phyloP scores from a whole-genome alignment of 1,284 basidiomycete species.

The Pyrrhoderma noxium region DNA sequence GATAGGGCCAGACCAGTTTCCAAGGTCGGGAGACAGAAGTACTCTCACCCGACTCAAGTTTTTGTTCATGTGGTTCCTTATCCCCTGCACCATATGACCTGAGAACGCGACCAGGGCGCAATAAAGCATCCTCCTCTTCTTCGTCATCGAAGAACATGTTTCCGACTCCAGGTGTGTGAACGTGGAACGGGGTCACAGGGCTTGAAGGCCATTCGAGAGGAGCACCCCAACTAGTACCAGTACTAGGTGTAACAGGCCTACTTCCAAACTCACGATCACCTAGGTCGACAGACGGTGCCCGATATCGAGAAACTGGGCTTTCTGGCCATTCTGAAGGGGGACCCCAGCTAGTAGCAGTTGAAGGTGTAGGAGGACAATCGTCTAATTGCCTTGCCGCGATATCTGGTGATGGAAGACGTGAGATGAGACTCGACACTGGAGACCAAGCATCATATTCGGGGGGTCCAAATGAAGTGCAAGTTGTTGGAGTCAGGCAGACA shows the following conservation, averaged over 20 bases:
- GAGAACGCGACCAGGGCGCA: constrained; percentile 23
- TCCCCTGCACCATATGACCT: constrained; percentile 18
- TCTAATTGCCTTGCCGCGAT: constrained; percentile 42
- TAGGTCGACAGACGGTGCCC: constrained; percentile 21
- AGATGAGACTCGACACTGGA: constrained; percentile 21
- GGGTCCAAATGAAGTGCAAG: constrained; percentile 35
- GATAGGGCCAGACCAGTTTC: constrained; percentile 27
- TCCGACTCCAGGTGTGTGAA: constrained; percentile 38
- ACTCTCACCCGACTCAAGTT: constrained; percentile 17
- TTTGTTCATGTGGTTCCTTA: constrained; percentile 19
- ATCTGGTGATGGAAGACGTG: constrained; percentile 37
- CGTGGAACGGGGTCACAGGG: constrained; percentile 31
- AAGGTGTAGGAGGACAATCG: constrained; percentile 39
- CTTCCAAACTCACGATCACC: constrained; percentile 19
- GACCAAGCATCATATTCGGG: constrained; percentile 28
- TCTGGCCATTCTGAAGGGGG: constrained; percentile 28
- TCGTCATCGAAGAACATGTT: constrained; percentile 32
- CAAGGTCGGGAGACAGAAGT: constrained; percentile 5
- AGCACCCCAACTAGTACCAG: constrained; percentile 41
- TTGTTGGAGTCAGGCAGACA: constrained; percentile 49
- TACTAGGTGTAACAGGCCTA: constrained; percentile 27
- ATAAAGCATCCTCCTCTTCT: constrained; percentile 17
- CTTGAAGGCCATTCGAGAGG: constrained; percentile 34
- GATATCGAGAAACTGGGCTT: constrained; percentile 11
- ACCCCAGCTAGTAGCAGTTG: constrained; percentile 41